Conservation (phyloP, 192 early-diverging fungal species). For the Gamsiella multidivaricata region DNA sequence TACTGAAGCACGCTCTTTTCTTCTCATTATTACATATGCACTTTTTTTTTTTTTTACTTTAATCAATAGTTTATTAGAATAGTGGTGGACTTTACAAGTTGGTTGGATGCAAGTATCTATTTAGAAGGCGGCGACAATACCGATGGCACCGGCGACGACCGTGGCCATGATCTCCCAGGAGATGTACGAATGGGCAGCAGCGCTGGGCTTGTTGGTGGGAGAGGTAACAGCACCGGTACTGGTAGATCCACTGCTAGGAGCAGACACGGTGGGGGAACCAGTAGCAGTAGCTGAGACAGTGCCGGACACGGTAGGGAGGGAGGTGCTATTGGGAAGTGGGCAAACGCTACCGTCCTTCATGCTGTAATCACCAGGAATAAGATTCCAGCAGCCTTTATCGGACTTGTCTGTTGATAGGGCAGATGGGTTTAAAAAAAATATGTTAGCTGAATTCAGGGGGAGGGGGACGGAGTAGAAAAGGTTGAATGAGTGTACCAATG, state of each 20-base stretch:
- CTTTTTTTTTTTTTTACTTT: too few relatives aligned
- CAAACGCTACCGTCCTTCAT: constrained; percentile 28
- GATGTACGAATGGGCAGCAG: neutral
- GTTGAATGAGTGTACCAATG: too few relatives aligned
- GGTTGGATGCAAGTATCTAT: neutral
- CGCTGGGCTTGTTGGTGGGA: neutral
- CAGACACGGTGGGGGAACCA: neutral
- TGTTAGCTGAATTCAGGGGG: too few relatives aligned
- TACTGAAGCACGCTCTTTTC: too few relatives aligned
- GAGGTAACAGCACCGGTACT: neutral
- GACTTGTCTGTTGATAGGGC: too few relatives aligned
- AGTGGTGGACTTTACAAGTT: neutral
- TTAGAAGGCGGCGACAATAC: constrained; percentile 5
- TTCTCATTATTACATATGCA: too few relatives aligned
- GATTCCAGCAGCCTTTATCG: constrained; percentile 46
- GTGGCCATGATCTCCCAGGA: neutral
- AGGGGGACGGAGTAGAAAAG: too few relatives aligned
- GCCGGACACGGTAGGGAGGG: neutral
- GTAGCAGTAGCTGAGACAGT: neutral
- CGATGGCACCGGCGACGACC: constrained; percentile 2
- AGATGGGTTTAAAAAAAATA: constrained; percentile 27
- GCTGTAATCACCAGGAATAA: constrained; percentile 48
- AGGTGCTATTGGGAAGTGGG: constrained; percentile 1
- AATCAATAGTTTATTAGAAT: too few relatives aligned
- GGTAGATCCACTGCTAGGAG: neutral